These are phyloP conservation scores for Bifiguratus adelaidae DNA, from an alignment of 192 early-diverging fungal genomes.

Conservation along the genomic window DNA sequence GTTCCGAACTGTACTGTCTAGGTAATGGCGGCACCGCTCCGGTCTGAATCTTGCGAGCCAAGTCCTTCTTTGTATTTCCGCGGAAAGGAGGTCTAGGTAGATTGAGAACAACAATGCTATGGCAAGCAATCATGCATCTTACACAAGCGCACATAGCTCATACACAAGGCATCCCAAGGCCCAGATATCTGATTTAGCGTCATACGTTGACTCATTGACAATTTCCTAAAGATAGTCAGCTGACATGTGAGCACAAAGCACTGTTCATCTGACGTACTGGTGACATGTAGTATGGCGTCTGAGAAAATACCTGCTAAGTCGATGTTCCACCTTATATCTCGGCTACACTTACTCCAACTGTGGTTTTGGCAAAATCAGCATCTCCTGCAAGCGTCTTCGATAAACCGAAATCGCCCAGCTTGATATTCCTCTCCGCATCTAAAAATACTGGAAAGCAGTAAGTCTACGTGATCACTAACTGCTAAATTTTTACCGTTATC, in stretches of 20 bases:
- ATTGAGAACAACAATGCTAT: too few species aligned
- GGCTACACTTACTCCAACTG: slow-evolving; percentile 48
- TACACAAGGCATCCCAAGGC: slow-evolving; percentile 64
- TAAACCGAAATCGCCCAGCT: slow-evolving; percentile 70
- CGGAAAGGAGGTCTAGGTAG: slow-evolving; percentile 55
- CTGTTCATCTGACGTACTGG: slow-evolving; percentile 31
- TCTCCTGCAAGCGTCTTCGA: slow-evolving; percentile 51
- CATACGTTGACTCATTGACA: slow-evolving; percentile 52
- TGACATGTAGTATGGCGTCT: slow-evolving; percentile 74
- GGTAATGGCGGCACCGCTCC: slow-evolving; percentile 47
- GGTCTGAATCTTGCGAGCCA: slow-evolving; percentile 45
- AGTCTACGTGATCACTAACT: not conserved
- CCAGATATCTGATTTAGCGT: slow-evolving; percentile 68
- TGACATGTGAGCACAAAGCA: not conserved
- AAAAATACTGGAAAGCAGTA: slow-evolving; percentile 44
- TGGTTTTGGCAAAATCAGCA: slow-evolving; percentile 58
- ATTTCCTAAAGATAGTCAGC: slow-evolving; percentile 32
- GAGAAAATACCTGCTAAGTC: slow-evolving; percentile 5
- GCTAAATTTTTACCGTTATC: slow-evolving; percentile 40
- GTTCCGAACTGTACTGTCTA: slow-evolving; percentile 22
- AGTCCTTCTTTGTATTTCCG: slow-evolving; percentile 42
- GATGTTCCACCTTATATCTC: not conserved
- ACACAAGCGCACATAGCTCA: slow-evolving; percentile 66
- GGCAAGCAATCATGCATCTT: too few species aligned
- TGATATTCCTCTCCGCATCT: slow-evolving; percentile 52